Conservation (phyloP, 2,329 filamentous ascomycete genomes). For the Fusarium virguliforme region DNA sequence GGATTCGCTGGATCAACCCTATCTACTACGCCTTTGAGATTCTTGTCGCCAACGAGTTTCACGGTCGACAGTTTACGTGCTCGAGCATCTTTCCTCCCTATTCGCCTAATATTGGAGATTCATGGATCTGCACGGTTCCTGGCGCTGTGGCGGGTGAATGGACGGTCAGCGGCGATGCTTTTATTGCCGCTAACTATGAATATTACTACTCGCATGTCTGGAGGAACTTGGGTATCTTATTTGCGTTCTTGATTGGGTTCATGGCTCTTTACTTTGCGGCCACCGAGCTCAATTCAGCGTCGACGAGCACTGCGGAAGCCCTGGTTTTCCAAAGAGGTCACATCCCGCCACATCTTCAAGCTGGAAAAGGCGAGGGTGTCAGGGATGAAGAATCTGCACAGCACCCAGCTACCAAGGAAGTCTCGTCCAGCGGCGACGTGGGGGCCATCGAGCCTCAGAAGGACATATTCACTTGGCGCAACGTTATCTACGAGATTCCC, state of each 20-base stretch:
- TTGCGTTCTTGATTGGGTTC: slow-evolving; percentile 77
- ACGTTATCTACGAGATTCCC: slow-evolving; percentile 80
- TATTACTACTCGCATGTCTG: slow-evolving; percentile 74
- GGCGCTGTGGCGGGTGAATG: slow-evolving; percentile 69
- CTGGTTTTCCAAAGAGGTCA: slow-evolving; percentile 76
- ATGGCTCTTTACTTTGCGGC: slow-evolving; percentile 75
- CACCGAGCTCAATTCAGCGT: slow-evolving; percentile 76
- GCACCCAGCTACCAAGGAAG: slow-evolving; percentile 45
- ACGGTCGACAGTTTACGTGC: slow-evolving; percentile 71
- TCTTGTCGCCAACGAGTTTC: slow-evolving; percentile 81
- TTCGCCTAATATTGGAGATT: slow-evolving; percentile 60
- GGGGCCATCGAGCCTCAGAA: slow-evolving; percentile 61
- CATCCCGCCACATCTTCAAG: slow-evolving; percentile 62
- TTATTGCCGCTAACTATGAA: slow-evolving; percentile 69
- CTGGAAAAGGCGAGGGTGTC: slow-evolving; percentile 49
- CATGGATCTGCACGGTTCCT: slow-evolving; percentile 68
- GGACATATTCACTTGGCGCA: slow-evolving; percentile 82
- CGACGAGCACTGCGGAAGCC: slow-evolving; percentile 76
- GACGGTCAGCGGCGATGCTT: slow-evolving; percentile 74
- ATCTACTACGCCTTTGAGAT: slow-evolving; percentile 83
- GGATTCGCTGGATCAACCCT: slow-evolving; percentile 84
- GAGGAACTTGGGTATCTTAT: slow-evolving; percentile 79
- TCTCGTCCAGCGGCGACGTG: slow-evolving; percentile 42
- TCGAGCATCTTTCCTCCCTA: slow-evolving; percentile 66
- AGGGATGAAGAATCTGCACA: slow-evolving; percentile 53